These are phyloP conservation scores for Colletotrichum lentis DNA, from an alignment of 2,329 filamentous ascomycete genomes.

Conservation along the genomic window DNA sequence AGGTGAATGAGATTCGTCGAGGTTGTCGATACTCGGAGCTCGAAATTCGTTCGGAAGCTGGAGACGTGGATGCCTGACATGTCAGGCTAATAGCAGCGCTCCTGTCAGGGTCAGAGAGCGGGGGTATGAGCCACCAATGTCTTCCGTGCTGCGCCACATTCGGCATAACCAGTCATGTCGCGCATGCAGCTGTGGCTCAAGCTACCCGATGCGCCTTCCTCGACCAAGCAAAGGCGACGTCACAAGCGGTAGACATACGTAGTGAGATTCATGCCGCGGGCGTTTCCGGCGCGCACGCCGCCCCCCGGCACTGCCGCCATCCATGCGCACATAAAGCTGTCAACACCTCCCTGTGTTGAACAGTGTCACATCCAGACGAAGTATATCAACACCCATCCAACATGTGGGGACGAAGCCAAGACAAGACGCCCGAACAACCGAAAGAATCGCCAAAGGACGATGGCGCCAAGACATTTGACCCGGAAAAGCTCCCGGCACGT, in stretches of 20 bases:
- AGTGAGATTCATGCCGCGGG: slow-evolving; percentile 29
- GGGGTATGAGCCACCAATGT: slow-evolving; percentile 20
- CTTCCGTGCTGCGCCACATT: slow-evolving; percentile 1
- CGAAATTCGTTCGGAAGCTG: slow-evolving; percentile 39
- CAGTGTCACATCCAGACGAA: slow-evolving; percentile 26
- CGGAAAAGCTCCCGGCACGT: slow-evolving; percentile 56
- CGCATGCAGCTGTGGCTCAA: slow-evolving; percentile 15
- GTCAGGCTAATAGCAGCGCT: slow-evolving; percentile 7
- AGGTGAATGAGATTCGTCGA: slow-evolving; percentile 37
- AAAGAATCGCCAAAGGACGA: slow-evolving; percentile 42
- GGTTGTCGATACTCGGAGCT: slow-evolving; percentile 37
- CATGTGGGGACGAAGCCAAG: slow-evolving; percentile 53
- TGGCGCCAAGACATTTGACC: slow-evolving; percentile 49
- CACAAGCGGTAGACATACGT: slow-evolving; percentile 20
- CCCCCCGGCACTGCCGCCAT: slow-evolving; percentile 9
- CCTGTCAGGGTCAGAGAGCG: slow-evolving; percentile 9
- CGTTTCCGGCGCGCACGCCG: slow-evolving; percentile 31
- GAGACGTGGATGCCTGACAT: slow-evolving; percentile 20
- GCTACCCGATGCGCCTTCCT: slow-evolving; percentile 24
- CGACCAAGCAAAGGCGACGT: slow-evolving; percentile 28
- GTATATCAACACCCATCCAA: slow-evolving; percentile 32
- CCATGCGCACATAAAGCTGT: slow-evolving; percentile 28
- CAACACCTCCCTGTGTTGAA: slow-evolving; percentile 4
- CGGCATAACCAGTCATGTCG: neutral
- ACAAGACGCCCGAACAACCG: slow-evolving; percentile 45